A percentile compares a stretch with the other conserved stretches of the same genome.
phyloP scores from a whole-genome alignment of 139 green algal genomes.

The Pseudopediastrum boryanum region DNA sequence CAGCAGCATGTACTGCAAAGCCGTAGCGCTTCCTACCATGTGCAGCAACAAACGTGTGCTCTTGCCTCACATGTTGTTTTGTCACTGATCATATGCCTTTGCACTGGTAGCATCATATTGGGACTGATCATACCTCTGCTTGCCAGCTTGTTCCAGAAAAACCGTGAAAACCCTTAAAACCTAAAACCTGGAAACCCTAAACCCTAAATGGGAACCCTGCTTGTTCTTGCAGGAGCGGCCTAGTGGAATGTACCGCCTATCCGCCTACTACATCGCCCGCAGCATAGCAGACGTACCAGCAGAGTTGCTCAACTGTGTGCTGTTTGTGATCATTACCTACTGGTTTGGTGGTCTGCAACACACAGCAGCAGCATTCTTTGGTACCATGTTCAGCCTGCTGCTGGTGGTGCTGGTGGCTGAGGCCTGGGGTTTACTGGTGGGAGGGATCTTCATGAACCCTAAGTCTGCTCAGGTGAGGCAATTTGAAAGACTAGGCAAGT shows the following conservation, averaged over 20 bases:
- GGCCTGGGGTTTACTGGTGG: constrained; percentile 73
- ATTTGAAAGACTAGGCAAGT: too few relatives aligned
- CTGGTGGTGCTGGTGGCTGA: constrained; percentile 66
- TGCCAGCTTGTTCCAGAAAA: too few relatives aligned
- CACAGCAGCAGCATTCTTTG: constrained; percentile 50
- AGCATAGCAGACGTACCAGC: constrained; percentile 74
- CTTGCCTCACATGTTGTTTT: too few relatives aligned
- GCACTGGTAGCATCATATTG: too few relatives aligned
- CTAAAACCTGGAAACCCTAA: too few relatives aligned
- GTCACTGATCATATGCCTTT: too few relatives aligned
- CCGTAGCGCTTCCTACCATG: too few relatives aligned
- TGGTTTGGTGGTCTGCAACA: constrained; percentile 55
- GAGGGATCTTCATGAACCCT: constrained; percentile 67
- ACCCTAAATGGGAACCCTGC: neutral
- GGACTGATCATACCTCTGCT: too few relatives aligned
- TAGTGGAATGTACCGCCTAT: constrained; percentile 84
- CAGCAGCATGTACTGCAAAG: too few relatives aligned
- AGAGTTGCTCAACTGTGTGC: constrained; percentile 55
- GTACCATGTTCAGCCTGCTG: constrained; percentile 39
- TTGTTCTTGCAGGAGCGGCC: constrained; percentile 49
- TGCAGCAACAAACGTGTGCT: too few relatives aligned
- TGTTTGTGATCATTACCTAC: constrained; percentile 72
- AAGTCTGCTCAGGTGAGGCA: constrained; percentile 57
- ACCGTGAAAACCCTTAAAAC: too few relatives aligned
- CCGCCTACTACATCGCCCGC: constrained; percentile 83